Evolutionary conservation across 1,139 yeast genomes (phyloP), one percentile per base, ranked within the genome.

Genomic region (Yamadazyma oceani): DNA sequence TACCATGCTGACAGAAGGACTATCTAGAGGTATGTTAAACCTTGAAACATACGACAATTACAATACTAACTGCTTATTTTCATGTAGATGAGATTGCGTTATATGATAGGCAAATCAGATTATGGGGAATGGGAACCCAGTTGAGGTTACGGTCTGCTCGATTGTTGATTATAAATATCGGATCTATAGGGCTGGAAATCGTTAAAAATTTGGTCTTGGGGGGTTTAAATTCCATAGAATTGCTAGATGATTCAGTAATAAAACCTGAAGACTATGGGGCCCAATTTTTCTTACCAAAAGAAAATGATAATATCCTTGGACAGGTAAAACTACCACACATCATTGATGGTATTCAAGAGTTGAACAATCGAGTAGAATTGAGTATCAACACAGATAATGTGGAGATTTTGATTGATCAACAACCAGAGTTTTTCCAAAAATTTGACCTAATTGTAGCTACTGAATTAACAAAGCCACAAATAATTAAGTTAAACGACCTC

Each of bases 91-190:
- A 90, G 59, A 81, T 90, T 40, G 96, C 95, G 2, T 69, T 90
- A 21, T 92, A 92, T 58, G 99, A 92, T 61, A 77, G 99, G 43
- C 99, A 92, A 60, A 90, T 92, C 50, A 67, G 99, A 48, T 72
- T 92, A 26, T 92, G 99, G 99, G 98, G 98, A 10, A 73, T 92
- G 64, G 94, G 86, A 21, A 95, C 97, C 12, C 99, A 92, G 60
- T 73, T 80, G 35, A 68, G 89, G 36, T 77, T 92, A 66, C 73
- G 95, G 32, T 77, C 82, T 19, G 84, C 97, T 12, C 76, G 75
- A 38, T 71, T 90, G 7, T 66, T 92, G 37, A 56, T 89, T 27
- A 66, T 88, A 24, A 82, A 83, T 45, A 52, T 85, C 23, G 83
- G 88, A 8, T 86, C 86, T 0, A 69, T 85, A 9, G 92, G 94